Conservation (phyloP, 1,284 basidiomycete species). For the Cryptococcus hybrid region DNA sequence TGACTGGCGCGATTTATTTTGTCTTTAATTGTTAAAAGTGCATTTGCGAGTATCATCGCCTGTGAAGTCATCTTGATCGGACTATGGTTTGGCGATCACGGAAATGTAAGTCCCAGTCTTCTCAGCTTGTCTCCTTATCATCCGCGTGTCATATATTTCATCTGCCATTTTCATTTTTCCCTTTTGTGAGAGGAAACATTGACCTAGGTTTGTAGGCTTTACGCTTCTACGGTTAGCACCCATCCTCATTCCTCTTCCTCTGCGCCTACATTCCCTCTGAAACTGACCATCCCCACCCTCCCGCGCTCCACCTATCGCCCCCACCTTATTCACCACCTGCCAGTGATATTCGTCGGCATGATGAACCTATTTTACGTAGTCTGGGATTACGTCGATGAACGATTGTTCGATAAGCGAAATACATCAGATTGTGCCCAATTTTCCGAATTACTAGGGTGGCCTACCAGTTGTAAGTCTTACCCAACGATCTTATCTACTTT, state of each 20-base stretch:
- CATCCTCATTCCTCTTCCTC: too few relatives aligned
- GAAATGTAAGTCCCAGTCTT: slow-evolving; percentile 32
- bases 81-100: slow-evolving; percentile 50
- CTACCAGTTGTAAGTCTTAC: slow-evolving; percentile 30
- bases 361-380: slow-evolving; percentile 50
- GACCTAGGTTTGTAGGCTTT: slow-evolving; percentile 27
- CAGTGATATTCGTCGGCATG: slow-evolving; percentile 36
- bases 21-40: slow-evolving; percentile 18
- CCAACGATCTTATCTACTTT: not conserved
- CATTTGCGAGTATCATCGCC: slow-evolving; percentile 42
- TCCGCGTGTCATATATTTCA: too few relatives aligned
- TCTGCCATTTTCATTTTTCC: too few relatives aligned
- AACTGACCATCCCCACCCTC: too few relatives aligned
- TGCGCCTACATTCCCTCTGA: too few relatives aligned
- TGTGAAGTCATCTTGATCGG: slow-evolving; percentile 48
- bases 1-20: not conserved
- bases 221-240: slow-evolving; percentile 41
- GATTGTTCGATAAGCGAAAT: slow-evolving; percentile 48
- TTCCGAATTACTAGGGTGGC: slow-evolving; percentile 43
- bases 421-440: slow-evolving; percentile 48
- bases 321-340: not conserved
- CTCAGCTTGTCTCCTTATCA: not conserved
- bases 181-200: not conserved
- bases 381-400: slow-evolving; percentile 50
- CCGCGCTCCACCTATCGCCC: too few relatives aligned